Conservation (phyloP, 495 filamentous ascomycete species). For the Corynascus novoguineensis region DNA sequence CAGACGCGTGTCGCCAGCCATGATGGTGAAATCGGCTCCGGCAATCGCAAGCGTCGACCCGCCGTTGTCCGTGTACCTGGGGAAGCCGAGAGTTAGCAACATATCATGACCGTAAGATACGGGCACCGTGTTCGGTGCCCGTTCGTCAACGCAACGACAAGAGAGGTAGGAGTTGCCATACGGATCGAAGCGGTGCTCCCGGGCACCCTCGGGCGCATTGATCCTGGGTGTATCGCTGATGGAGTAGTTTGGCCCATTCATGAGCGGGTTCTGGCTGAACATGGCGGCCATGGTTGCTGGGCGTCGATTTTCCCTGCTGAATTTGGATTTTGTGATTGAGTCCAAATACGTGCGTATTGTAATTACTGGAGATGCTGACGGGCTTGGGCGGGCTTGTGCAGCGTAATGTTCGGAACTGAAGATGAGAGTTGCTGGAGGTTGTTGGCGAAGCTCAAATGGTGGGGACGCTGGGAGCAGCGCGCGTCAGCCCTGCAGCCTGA, state of each 20-base stretch:
- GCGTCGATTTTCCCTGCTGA: too few species aligned
- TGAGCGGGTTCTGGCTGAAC: conserved; percentile 58
- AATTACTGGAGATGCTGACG: background rate
- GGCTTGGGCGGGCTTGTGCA: background rate
- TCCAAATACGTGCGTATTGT: background rate
- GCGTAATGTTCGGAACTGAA: background rate
- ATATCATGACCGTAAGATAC: background rate
- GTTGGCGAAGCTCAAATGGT: conserved; percentile 14
- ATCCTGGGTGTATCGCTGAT: conserved; percentile 47
- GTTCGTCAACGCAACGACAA: background rate
- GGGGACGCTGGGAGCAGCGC: conserved; percentile 21
- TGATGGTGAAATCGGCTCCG: conserved; percentile 86
- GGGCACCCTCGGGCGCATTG: conserved; percentile 41
- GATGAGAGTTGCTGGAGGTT: conserved; percentile 1
- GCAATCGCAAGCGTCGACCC: conserved; percentile 94
- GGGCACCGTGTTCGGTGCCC: too few species aligned
- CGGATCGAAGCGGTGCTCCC: conserved; percentile 90
- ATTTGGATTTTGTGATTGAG: background rate
- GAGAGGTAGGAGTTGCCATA: conserved; percentile 37
- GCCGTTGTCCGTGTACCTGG: conserved; percentile 93
- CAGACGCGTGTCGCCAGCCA: conserved; percentile 92
- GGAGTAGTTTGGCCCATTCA: conserved; percentile 57
- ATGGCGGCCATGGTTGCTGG: conserved; percentile 41
- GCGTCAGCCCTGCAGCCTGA: conserved; percentile 51
- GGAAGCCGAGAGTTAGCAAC: conserved; percentile 9